Base-by-base conservation (phyloP, 495 filamentous ascomycete genomes). In the Penicillium macrosclerotiorum region DNA sequence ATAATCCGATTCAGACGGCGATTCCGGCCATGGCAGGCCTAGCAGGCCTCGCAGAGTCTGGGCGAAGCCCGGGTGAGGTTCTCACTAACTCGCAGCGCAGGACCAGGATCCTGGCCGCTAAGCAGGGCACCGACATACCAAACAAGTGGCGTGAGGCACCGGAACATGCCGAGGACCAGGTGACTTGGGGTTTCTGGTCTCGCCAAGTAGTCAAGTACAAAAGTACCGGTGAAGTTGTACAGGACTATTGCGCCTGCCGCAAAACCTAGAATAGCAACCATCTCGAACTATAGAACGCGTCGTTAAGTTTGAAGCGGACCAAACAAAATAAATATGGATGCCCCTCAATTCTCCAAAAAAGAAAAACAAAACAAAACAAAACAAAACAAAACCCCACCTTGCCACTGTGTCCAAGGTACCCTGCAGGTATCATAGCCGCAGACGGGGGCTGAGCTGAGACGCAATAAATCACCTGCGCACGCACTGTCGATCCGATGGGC, bases 141-240 rank as follows among this genome's bases (percentile, higher is more conserved):
- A 46, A 22, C 31, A 19, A 29, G 40, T 43, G 42, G 42, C 36
- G 47, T 43, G 42, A 47, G 42, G 43, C 37, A 46, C 39, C 60
- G 55, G 55, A 59, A 61, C 51, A 44, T 59, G 50, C 61, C 61
- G 61, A 59, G n/a, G 33, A 16, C 19, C 26, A 41, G 29, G 36
- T 38, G 36, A 38, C 36, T 25, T 7, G 20, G 36, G 9, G n/a
- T 16, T 4, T 16, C n/a, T n/a, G n/a, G n/a, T n/a, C n/a, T n/a
- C n/a, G n/a, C n/a, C n/a, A n/a, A n/a, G n/a, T n/a, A n/a, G n/a
- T n/a, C n/a, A n/a, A n/a, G n/a, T n/a, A n/a, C n/a, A n/a, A n/a
- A n/a, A n/a, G n/a, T n/a, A n/a, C n/a, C n/a, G n/a, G n/a, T n/a
- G n/a, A n/a, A n/a, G n/a, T n/a, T n/a, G n/a, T n/a, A n/a, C n/a